Evolutionary conservation across 352 stramenopile species (phyloP).

Genomic region (Phytophthora kernoviae): DNA sequence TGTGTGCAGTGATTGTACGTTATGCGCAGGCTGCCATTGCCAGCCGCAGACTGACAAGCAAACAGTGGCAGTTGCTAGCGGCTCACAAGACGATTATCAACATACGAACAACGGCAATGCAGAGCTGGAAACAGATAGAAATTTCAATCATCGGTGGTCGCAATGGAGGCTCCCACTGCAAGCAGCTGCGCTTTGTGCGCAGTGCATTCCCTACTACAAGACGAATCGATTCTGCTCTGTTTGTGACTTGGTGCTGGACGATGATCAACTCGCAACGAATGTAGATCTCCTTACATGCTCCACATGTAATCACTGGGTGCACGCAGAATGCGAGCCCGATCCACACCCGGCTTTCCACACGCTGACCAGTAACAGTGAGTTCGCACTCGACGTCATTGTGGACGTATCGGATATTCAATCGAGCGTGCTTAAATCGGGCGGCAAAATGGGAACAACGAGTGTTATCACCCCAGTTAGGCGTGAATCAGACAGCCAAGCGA

Average conservation of each 20-base stretch:
- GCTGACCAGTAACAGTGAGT: constrained; percentile 35
- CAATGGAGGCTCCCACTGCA: constrained; percentile 72
- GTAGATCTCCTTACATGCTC: constrained; percentile 70
- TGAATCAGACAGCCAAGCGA: constrained; percentile 15
- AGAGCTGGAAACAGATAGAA: background rate
- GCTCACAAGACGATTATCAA: background rate
- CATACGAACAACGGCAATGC: background rate
- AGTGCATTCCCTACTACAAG: constrained; percentile 69
- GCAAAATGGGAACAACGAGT: constrained; percentile 3
- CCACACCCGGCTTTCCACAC: constrained; percentile 61
- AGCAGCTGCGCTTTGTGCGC: constrained; percentile 64
- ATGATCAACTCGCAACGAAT: constrained; percentile 47
- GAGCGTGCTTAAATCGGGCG: constrained; percentile 1
- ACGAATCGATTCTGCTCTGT: constrained; percentile 77
- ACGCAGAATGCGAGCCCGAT: constrained; percentile 81
- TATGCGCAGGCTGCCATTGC: constrained; percentile 62
- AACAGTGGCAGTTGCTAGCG: background rate
- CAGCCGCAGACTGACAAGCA: constrained; percentile 8
- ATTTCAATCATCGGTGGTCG: constrained; percentile 45
- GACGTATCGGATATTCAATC: constrained; percentile 30
- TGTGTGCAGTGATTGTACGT: constrained; percentile 66
- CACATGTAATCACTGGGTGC: constrained; percentile 82
- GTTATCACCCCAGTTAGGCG: constrained; percentile 3
- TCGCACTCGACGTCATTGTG: constrained; percentile 56
- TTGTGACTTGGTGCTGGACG: constrained; percentile 59